These are phyloP conservation scores for Penicillium soppii DNA, from an alignment of 495 filamentous ascomycete genomes.

Conservation along the genomic window DNA sequence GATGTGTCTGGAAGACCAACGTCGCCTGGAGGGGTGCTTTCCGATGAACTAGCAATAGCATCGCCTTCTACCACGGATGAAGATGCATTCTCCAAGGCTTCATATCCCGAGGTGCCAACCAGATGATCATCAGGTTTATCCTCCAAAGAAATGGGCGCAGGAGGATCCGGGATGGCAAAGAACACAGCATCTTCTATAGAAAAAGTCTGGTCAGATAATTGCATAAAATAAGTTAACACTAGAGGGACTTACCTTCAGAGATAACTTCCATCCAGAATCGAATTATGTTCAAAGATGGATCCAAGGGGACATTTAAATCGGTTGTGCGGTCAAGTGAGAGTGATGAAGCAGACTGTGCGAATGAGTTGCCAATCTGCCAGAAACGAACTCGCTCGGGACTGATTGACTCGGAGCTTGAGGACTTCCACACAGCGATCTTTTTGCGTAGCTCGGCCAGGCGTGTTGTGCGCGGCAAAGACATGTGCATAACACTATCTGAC, in stretches of 20 bases:
- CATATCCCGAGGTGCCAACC: constrained; percentile 24
- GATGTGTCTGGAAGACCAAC: neutral
- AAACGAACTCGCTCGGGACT: constrained; percentile 40
- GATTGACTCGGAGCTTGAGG: constrained; percentile 18
- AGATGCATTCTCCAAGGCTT: constrained; percentile 18
- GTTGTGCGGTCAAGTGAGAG: constrained; percentile 38
- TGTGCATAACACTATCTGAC: constrained; percentile 38
- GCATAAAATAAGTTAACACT: neutral
- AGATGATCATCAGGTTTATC: constrained; percentile 40
- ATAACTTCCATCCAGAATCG: constrained; percentile 48
- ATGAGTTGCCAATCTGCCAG: constrained; percentile 44
- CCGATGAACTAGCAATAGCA: constrained; percentile 36
- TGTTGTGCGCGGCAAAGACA: constrained; percentile 39
- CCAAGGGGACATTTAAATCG: constrained; percentile 34
- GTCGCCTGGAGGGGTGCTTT: constrained; percentile 1
- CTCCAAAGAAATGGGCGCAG: constrained; percentile 17
- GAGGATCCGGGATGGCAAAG: constrained; percentile 44
- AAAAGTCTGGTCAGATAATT: neutral
- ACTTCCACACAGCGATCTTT: constrained; percentile 39
- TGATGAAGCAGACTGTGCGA: constrained; percentile 34
- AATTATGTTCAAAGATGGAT: constrained; percentile 24
- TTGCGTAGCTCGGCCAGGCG: constrained; percentile 43
- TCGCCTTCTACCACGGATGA: constrained; percentile 21
- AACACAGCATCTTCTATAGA: constrained; percentile 38
- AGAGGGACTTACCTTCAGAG: constrained; percentile 31